Conservation (phyloP, 345 rosid genomes). For the Excoecaria agallocha region DNA sequence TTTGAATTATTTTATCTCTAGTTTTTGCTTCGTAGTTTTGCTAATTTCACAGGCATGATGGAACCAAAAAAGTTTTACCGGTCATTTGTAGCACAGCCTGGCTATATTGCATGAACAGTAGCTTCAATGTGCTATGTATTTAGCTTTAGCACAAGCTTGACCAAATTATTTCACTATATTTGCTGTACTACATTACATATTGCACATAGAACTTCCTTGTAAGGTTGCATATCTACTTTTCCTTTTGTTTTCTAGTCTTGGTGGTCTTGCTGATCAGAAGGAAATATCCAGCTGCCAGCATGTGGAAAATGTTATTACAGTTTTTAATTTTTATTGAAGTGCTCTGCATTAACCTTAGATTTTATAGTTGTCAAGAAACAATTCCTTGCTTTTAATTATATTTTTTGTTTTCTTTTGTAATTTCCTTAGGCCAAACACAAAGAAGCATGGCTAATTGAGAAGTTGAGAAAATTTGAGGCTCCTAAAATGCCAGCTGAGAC, state of each 20-base stretch:
- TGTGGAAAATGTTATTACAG: not conserved
- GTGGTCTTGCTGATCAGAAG: not conserved
- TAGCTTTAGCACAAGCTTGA: not conserved
- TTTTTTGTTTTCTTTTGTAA: not conserved
- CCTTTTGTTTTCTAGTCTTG: not conserved
- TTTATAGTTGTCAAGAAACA: not conserved
- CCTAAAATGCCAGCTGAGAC: conserved; percentile 52
- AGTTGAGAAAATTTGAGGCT: conserved; percentile 68
- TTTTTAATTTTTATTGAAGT: not conserved
- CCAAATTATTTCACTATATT: too few species aligned
- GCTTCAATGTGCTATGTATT: not conserved
- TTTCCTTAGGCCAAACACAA: conserved; percentile 72
- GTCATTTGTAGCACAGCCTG: not conserved
- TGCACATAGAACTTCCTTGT: too few species aligned
- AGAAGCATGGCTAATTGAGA: conserved; percentile 89
- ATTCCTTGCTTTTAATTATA: not conserved
- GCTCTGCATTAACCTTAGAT: not conserved
- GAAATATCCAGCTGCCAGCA: not conserved
- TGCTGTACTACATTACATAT: too few species aligned
- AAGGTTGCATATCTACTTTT: not conserved
- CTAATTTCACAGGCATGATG: not conserved
- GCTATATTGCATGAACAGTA: not conserved
- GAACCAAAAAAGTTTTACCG: not conserved
- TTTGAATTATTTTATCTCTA: not conserved
- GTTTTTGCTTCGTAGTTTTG: not conserved